These are phyloP conservation scores for Rhizopus microsporus DNA, from an alignment of 371 early-diverging fungal species.

Conservation along the genomic window DNA sequence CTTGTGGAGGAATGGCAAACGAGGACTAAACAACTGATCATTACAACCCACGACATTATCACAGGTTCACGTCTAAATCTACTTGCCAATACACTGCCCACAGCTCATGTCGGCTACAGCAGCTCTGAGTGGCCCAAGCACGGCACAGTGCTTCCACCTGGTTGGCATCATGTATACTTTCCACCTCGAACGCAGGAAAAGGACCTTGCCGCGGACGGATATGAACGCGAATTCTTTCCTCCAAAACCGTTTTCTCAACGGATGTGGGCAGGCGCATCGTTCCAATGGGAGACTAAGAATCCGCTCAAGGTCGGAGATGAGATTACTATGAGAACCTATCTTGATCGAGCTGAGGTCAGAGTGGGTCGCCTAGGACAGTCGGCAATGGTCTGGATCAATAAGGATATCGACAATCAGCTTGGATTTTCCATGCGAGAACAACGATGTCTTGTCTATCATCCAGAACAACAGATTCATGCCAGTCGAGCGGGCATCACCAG, in stretches of 20 bases:
- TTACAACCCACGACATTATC: slow-evolving; percentile 34
- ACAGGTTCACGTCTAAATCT: slow-evolving; percentile 37
- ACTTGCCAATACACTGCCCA: slow-evolving; percentile 30
- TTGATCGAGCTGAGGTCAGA: slow-evolving; percentile 56
- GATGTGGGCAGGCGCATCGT: slow-evolving; percentile 85
- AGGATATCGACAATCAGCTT: slow-evolving; percentile 58
- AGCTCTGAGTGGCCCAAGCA: slow-evolving; percentile 13
- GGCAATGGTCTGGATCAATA: slow-evolving; percentile 72
- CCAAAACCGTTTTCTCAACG: slow-evolving; percentile 77
- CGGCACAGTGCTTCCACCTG: slow-evolving; percentile 65
- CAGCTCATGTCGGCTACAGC: slow-evolving; percentile 5
- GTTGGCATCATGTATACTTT: slow-evolving; percentile 79
- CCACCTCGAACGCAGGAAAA: slow-evolving; percentile 68
- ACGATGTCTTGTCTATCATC: slow-evolving; percentile 72
- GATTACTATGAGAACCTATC: slow-evolving; percentile 54
- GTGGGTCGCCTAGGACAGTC: slow-evolving; percentile 58
- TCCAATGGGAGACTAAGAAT: slow-evolving; percentile 60
- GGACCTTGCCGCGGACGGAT: slow-evolving; percentile 78
- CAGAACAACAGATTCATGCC: slow-evolving; percentile 19
- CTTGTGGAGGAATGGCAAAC: slow-evolving; percentile 10
- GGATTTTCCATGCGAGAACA: slow-evolving; percentile 73
- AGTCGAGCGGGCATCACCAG: slow-evolving; percentile 11
- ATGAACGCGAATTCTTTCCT: slow-evolving; percentile 72
- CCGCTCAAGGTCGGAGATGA: slow-evolving; percentile 65
- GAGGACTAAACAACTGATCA: neutral